Conservation (phyloP, 2,329 filamentous ascomycete species). For the Coleophoma cylindrospora region DNA sequence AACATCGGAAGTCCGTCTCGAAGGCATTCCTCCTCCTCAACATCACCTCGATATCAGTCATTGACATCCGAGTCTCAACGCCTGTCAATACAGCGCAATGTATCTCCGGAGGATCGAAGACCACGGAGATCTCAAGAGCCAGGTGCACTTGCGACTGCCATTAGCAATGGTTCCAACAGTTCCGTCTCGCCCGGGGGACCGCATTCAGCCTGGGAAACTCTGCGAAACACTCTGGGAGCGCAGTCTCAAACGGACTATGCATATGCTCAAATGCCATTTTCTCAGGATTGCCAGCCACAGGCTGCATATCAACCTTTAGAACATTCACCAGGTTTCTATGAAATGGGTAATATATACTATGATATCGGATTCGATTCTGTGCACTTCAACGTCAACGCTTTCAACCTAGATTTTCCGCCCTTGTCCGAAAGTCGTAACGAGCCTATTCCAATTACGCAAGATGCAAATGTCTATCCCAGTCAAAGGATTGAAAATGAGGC, state of each 20-base stretch:
- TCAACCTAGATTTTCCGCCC: not conserved
- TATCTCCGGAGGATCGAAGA: no score
- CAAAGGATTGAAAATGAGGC: not conserved
- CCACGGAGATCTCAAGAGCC: not conserved
- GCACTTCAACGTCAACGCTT: not conserved
- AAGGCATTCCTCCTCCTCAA: not conserved
- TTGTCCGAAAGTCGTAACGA: no score
- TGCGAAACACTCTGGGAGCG: not conserved
- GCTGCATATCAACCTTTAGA: not conserved
- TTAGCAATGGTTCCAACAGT: not conserved
- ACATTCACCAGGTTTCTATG: not conserved
- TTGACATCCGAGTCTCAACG: not conserved
- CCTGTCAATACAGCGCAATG: not conserved
- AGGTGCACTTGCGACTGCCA: not conserved
- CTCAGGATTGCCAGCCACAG: not conserved
- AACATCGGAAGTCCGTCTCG: not conserved
- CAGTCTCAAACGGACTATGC: not conserved
- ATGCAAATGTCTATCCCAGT: not conserved
- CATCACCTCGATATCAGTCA: not conserved
- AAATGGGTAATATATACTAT: not conserved
- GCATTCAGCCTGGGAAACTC: no score
- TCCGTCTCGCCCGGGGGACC: not conserved
- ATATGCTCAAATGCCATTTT: not conserved
- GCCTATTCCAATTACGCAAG: not conserved
- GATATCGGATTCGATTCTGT: not conserved